Conservation (phyloP, 805 yeast species). For the Naumovozyma baii region DNA sequence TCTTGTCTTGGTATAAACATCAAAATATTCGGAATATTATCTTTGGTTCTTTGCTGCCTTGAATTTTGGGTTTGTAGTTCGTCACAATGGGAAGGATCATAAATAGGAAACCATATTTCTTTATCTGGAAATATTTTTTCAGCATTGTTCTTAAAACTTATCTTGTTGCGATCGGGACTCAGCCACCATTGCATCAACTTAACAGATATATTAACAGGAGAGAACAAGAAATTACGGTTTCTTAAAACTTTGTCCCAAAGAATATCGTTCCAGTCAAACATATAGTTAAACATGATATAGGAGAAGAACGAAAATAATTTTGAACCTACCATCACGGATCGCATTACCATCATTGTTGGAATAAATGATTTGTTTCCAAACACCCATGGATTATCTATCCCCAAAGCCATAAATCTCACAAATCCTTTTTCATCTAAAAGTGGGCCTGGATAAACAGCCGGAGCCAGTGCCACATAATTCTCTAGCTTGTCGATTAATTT, state of each 20-base stretch:
- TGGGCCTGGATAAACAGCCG: constrained; percentile 85
- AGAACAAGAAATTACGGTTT: constrained; percentile 69
- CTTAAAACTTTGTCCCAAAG: constrained; percentile 64
- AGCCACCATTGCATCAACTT: constrained; percentile 92
- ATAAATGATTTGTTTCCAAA: constrained; percentile 76
- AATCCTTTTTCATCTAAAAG: constrained; percentile 54
- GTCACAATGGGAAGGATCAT: background rate
- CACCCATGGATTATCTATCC: constrained; percentile 39
- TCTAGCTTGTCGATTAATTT: constrained; percentile 46
- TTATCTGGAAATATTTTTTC: constrained; percentile 42
- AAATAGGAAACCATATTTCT: constrained; percentile 42
- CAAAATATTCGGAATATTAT: constrained; percentile 47
- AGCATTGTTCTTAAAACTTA: constrained; percentile 34
- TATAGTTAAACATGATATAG: constrained; percentile 74
- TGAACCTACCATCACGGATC: constrained; percentile 40
- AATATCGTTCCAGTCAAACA: constrained; percentile 79
- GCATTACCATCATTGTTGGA: constrained; percentile 58
- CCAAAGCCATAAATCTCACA: constrained; percentile 49
- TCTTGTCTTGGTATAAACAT: constrained; percentile 68
- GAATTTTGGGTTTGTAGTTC: constrained; percentile 18
- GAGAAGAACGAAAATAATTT: constrained; percentile 54
- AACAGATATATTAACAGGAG: constrained; percentile 75
- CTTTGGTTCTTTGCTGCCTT: constrained; percentile 28
- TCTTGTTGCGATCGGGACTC: constrained; percentile 32
- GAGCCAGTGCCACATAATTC: constrained; percentile 70